These are phyloP conservation scores for Immersiporthe knoxdaviesiana DNA, from an alignment of 2,329 filamentous ascomycete genomes.

Conservation along the genomic window DNA sequence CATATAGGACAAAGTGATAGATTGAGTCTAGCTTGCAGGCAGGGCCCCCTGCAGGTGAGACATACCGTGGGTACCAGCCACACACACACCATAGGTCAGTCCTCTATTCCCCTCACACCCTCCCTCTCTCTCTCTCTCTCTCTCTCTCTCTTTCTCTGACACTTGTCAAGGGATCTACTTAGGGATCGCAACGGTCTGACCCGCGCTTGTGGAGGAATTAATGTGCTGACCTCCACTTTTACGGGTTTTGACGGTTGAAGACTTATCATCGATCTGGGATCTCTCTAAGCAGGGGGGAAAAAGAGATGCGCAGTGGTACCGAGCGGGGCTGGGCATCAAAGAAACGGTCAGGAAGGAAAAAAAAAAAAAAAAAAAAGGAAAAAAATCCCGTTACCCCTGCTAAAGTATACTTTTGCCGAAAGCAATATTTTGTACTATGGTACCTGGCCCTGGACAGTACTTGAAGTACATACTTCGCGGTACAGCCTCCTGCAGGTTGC, in stretches of 20 bases:
- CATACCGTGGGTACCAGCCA: conserved; percentile 3
- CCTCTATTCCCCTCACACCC: too few species aligned
- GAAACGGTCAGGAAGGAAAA: neutral
- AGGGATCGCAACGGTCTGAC: neutral
- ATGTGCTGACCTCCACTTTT: neutral
- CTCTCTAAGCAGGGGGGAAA: too few species aligned
- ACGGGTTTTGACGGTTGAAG: neutral
- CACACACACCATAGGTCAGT: neutral
- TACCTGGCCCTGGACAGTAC: neutral
- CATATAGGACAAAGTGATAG: conserved; percentile 6
- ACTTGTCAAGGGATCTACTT: neutral
- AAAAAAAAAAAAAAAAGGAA: too few species aligned
- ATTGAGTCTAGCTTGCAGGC: conserved; percentile 13
- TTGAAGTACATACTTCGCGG: neutral
- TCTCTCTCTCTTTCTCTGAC: neutral
- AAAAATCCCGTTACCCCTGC: too few species aligned
- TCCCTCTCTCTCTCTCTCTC: too few species aligned
- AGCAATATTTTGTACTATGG: neutral
- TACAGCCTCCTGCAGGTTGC: neutral
- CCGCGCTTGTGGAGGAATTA: neutral
- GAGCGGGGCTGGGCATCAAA: neutral
- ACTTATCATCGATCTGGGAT: neutral
- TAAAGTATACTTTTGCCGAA: too few species aligned
- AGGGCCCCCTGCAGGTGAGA: conserved; percentile 7
- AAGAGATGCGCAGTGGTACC: neutral